Percentiles rank a stretch among this genome's conserved stretches.
phyloP scores from a whole-genome alignment of 2,329 filamentous ascomycete genomes.

The Dactylonectria estremocensis region DNA sequence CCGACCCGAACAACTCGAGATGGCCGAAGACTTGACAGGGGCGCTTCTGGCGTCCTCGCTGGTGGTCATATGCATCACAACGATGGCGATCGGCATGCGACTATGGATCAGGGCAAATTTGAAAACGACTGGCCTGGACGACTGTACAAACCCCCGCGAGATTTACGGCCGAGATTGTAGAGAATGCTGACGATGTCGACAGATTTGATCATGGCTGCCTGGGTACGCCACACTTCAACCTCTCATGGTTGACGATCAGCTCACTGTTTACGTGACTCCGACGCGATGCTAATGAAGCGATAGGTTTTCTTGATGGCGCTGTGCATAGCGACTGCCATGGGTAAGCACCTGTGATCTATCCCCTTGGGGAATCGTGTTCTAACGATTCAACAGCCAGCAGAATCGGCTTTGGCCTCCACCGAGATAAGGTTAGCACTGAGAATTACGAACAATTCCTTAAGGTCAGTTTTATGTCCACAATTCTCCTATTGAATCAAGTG shows the following conservation, averaged over 20 bases:
- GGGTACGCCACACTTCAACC: constrained; percentile 21
- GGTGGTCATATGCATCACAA: constrained; percentile 31
- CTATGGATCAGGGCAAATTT: constrained; percentile 34
- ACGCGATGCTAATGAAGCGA: constrained; percentile 13
- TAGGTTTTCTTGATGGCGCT: constrained; percentile 29
- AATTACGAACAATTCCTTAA: constrained; percentile 31
- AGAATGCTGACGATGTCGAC: constrained; percentile 6
- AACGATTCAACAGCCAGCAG: constrained; percentile 20
- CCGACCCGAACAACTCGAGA: constrained; percentile 4
- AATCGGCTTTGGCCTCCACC: constrained; percentile 32
- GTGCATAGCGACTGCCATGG: constrained; percentile 24
- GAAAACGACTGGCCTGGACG: constrained; percentile 33
- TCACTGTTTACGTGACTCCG: neutral
- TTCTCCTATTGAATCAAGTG: neutral
- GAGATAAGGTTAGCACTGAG: constrained; percentile 1
- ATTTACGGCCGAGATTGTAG: neutral
- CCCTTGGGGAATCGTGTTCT: neutral
- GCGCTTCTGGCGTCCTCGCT: constrained; percentile 31
- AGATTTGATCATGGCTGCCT: constrained; percentile 34
- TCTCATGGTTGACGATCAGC: neutral
- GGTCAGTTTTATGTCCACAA: neutral
- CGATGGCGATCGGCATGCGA: constrained; percentile 28
- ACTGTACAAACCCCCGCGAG: constrained; percentile 26
- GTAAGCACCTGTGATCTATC: constrained; percentile 16
- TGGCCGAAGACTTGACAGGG: constrained; percentile 35